Evolutionary conservation across 495 filamentous ascomycete genomes (phyloP), one percentile per base, ranked within the genome.

Genomic region (Lasiosphaeria miniovina): DNA sequence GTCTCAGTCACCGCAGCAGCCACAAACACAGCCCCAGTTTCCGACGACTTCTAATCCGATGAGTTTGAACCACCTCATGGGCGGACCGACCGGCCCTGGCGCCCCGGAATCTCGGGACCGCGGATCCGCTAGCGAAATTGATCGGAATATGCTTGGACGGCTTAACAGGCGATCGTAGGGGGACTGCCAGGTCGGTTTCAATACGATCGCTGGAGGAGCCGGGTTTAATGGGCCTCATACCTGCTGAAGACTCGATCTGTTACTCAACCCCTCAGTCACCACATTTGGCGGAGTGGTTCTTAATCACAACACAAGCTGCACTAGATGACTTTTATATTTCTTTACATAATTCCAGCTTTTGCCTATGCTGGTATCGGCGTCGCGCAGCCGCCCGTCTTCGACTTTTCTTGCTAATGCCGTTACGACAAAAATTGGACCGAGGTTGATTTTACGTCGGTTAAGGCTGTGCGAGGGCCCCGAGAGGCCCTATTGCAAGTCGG

Each of bases 11-110:
- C 55, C 53, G 55, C 58, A 54, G 1, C 36, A 24, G 24, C 24
- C 24, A 24, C 24, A 24, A 24, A 24, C 54, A 5, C 43, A 15
- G 35, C 33, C 58, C 24, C 57, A 63, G 9, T 43, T 34, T 4
- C 38, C 43, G 33, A 56, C 61, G 3, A 36, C 32, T 40, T 14
- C 53, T 12, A 72, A 71, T 35, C 70, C 75, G 0, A 81, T 81
- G 78, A 79, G 77, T 57, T 45, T 81, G 1, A 70, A 72, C 38
- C 74, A 75, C 36, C 63, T 81, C 52, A 72, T 81, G 61, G 43
- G 43, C 66, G 62, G 41, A 36, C 52, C 40, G 66, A 24, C 1
- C 24, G 62, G 33, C 63, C 67, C 36, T 59, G 58, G 41, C 52
- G 64, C 53, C n/a, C 59, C 53, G 0, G 63, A 62, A 9, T 3